phyloP scores from a whole-genome alignment of 306 rosid species.

The Sicyos baderoa region DNA sequence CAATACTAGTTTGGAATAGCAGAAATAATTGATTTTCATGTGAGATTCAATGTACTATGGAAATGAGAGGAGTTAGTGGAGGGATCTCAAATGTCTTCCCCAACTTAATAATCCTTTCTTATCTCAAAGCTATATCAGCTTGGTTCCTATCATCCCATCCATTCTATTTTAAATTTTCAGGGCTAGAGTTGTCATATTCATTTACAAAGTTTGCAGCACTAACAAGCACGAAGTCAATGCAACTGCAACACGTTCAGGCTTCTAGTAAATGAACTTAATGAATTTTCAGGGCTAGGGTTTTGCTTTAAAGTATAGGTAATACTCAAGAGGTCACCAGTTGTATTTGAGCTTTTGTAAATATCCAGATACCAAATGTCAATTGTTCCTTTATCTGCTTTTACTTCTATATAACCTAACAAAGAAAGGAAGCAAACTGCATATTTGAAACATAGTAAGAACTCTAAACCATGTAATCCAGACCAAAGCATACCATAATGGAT shows the following conservation, averaged over 20 bases:
- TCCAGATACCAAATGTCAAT: not conserved
- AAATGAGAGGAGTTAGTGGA: not conserved
- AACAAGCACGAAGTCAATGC: not conserved
- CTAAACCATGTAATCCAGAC: not conserved
- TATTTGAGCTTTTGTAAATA: not conserved
- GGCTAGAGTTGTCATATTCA: not conserved
- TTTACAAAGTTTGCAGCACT: not conserved
- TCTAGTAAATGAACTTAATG: not conserved
- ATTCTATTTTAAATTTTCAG: not conserved
- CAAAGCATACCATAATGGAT: conserved; percentile 55
- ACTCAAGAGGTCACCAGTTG: not conserved
- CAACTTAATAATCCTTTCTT: not conserved
- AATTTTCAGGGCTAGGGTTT: too few species aligned
- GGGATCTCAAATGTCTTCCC: conserved; percentile 1
- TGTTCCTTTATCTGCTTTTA: not conserved
- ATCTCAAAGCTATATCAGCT: not conserved
- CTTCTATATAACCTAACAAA: not conserved
- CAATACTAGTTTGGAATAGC: not conserved
- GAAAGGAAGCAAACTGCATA: not conserved
- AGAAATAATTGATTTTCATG: not conserved
- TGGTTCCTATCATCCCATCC: not conserved
- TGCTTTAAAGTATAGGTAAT: not conserved
- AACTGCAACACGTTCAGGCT: not conserved
- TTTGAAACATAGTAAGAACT: not conserved
- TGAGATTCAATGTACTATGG: not conserved